Base-by-base conservation (phyloP, 2,329 filamentous ascomycete genomes). In the Hirsutella minnesotensis region DNA sequence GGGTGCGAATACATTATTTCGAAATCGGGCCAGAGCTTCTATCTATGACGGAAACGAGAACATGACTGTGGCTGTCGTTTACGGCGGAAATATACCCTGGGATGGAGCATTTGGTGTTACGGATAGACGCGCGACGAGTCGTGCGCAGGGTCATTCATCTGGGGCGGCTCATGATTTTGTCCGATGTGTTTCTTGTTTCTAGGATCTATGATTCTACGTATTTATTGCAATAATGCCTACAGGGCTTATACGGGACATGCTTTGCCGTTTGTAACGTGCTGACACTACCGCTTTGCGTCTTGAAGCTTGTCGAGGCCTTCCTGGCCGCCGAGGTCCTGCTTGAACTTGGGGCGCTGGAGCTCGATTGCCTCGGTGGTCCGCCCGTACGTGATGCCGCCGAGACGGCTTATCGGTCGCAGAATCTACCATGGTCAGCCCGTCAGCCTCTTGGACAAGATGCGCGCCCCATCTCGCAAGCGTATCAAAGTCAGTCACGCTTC, bases 371-470 rank as follows among this genome's bases (percentile, higher is more conserved):
- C 79, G 0, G 74, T 79, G 0, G 75, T 67, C 36, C 88, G 73
- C 0, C 73, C 83, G 58, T 95, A 96, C 0, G 83, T 83, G 53
- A 95, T 94, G 2, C 90, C 90, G 21, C 90, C 90, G 20, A 95
- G 55, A 31, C 90, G 76, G 49, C 77, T 78, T 15, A 95, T 72
- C 0, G 90, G 87, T 47, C 77, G 77, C 44, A 95, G 64, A 9
- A 94, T 71, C 65, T 81, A 35, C 8, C 3, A 40, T 24, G 29
- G 16, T 13, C 4, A 24, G 38, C 30, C 16, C 35, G 16, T 13
- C 4, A 24, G 38, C 30, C 16, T 12, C n/a, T 8, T 16, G 16
- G 15, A 10, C 33, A 31, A 12, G 15, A 31, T 34, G 22, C 18
- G 3, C 9, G 5, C 12, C 18, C 9, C 12, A 13, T 15, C 4